Evolutionary conservation across 345 rosid species (phyloP), one percentile per base, ranked within the genome.

Genomic region (Eucalyptus cloeziana): DNA sequence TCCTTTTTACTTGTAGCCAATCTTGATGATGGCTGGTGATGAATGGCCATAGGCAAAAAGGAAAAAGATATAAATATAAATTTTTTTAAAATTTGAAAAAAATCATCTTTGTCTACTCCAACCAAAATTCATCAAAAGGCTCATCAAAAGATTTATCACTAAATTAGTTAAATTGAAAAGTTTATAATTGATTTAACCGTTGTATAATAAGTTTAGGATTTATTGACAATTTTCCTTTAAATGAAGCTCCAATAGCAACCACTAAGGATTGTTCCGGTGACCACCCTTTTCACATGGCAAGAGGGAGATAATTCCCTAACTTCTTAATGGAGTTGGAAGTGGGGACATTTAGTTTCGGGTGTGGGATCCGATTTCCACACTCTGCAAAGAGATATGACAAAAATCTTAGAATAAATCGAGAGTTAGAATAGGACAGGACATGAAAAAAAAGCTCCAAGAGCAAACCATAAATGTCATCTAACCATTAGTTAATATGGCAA

Each of bases 251-350:
- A 56, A 56, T 0, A 56, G 3, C 62, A 19, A 52, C 4, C 56
- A 52, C 24, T 52, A 52, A 52, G 2, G 0, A 52, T 52, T 52
- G 2, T 2, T 52, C 56, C 0, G 19, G 10, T 52, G 56, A 0
- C 10, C 10, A 52, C 10, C 10, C 1, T 52, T 52, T 52, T 0
- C 56, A 52, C 56, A 52, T 52, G 0, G 56, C 10, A 52, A 52
- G 56, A 19, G 56, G 25, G 58, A 52, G 58, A 52, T 19, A 9
- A 52, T 52, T 52, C 2, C 1, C 56, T 0, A 19, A 24, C 56
- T 52, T 52, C 56, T 52, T 1, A 51, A 4, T 4, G 1, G 22
- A 52, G 56, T 52, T 52, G 56, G 0, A 0, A 52, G 56, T 52
- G 56, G 0, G 9, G 4, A 51, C 1, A 2, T 17, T 52, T 17